Evolutionary conservation across 495 filamentous ascomycete species (phyloP), one percentile per base, ranked within the genome.

Genomic region (Cairneyella variabilis): DNA sequence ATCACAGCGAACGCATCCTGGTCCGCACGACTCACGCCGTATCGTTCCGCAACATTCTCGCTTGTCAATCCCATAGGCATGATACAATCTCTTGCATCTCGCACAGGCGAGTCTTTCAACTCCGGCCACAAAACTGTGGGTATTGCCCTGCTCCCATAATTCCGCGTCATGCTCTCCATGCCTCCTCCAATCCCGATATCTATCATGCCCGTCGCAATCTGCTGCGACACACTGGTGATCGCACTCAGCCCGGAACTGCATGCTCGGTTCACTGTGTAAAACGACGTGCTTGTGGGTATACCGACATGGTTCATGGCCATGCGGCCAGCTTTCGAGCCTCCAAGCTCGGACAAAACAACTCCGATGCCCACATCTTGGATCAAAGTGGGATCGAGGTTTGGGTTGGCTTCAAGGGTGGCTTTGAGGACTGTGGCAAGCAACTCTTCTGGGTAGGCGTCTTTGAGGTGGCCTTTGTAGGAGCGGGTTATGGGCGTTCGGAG

Each of bases 61-160:
- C 81, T 82, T n/a, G 91, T 97, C 38, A 92, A 63, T 0, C 91
- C 91, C 91, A 97, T 97, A 50, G 83, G 82, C 91, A 95, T 93
- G 62, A 96, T 83, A 61, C 91, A 95, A 64, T 95, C 91, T 34
- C 76, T 65, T 7, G 88, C 85, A 51, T 93, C 86, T 66, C 86
- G 74, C 6, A 80, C 81, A 7, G 65, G 64, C 1, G 74, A 82
- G 2, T 87, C 76, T 60, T 73, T 81, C 51, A 96, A 67, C 40
- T 78, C 84, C 1, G 83, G 80, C 84, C 89, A 95, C n/a, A 88
- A 66, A 37, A 88, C 80, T 2, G 80, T 83, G 0, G 91, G 91
- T 49, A 97, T 92, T 6, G 91, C 91, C 48, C 82, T 73, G 0
- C 74, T 80, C 7, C 84, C 89, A 69, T 96, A 96, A 67, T 95